Conservation (phyloP, 129 eudicot species). For the Arctium minus region DNA sequence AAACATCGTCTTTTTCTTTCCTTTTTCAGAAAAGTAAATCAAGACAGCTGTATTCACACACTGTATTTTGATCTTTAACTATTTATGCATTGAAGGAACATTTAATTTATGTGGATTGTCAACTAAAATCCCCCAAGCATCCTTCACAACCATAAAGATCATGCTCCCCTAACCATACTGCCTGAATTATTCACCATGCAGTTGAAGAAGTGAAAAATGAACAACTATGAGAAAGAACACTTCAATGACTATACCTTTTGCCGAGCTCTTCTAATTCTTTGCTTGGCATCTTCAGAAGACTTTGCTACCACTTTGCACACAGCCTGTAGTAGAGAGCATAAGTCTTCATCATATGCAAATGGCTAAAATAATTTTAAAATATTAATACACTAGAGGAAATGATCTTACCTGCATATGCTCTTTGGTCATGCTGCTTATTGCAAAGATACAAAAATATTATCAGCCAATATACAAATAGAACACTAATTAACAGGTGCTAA, state of each 20-base stretch:
- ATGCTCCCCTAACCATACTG: background rate
- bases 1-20: background rate
- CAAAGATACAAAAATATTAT: conserved; percentile 23
- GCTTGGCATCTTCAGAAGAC: conserved; percentile 89
- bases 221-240: background rate
- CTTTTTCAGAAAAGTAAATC: background rate
- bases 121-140: background rate
- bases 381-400: background rate
- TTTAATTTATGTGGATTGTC: background rate
- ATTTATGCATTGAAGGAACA: background rate
- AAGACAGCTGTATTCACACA: background rate
- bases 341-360: background rate
- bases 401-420: conserved; percentile 78
- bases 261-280: conserved; percentile 88
- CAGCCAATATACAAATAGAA: conserved; percentile 11
- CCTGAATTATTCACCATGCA: background rate
- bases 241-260: conserved; percentile 61
- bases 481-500: background rate
- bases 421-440: conserved; percentile 72
- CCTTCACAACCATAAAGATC: background rate
- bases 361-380: background rate
- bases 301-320: conserved; percentile 86
- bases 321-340: conserved; percentile 46
- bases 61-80: background rate
- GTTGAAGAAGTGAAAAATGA: conserved; percentile 1